Base-by-base conservation (phyloP, 352 stramenopile species). In the Phytophthora tubulina region DNA sequence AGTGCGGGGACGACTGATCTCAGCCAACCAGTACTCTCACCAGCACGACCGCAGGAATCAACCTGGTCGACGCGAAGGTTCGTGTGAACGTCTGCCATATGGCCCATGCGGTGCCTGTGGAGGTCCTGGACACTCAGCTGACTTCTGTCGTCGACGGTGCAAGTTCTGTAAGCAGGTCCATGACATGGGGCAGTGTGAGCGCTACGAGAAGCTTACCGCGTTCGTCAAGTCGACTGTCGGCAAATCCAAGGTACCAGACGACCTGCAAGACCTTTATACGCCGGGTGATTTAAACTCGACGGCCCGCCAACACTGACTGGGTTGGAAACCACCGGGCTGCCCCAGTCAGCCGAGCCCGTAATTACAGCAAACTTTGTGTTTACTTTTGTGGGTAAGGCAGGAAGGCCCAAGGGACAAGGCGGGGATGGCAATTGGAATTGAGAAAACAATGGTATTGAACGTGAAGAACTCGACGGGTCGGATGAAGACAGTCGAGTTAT, bases 271-370 rank as follows among this genome's bases (percentile, higher is more conserved):
- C 39, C n/a, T 62, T 21, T 36, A 53, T 32, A 10, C 4, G 30
- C 55, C 55, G 42, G 54, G 41, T 21, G 55, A 63, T 54, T 63
- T 63, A 63, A 63, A 54, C 42, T 63, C 55, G 33, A 33, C 27
- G 35, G 57, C 57, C 33, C 57, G 45, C 45, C 45, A 65, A 65
- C 45, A 39, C n/a, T 56, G 35, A 56, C 57, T 57, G 57, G 45
- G 45, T 56, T 65, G 45, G 57, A 50, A 3, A 17, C 30, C 27
- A 48, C 27, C 56, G 56, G 56, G 56, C 44, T 54, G 17, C 44
- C 56, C 53, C 42, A 63, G 56, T 63, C 44, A 54, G 42, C 32
- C 35, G 42, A 63, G 17, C 56, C 14, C 14, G 54, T 39, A 51
- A 39, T 62, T 15, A 30, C 51, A 21, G 39, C 38, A 30, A 62